A percentile compares a stretch with the other conserved stretches of the same genome.
Conservation (phyloP, 2,329 filamentous ascomycete species). For the Tolypocladium cylindrosporum region DNA sequence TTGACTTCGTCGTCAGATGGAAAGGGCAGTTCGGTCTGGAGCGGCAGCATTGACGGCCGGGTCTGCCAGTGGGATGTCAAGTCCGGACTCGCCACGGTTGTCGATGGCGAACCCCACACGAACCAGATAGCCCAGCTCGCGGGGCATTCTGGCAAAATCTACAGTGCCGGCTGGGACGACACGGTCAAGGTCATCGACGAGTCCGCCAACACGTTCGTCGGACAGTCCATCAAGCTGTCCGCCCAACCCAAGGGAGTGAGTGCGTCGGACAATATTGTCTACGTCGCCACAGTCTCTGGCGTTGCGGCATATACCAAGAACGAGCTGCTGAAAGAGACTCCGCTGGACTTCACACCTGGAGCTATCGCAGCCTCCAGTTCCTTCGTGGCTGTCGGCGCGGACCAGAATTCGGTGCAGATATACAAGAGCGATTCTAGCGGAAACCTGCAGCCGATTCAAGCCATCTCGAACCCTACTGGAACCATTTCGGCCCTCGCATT, state of each 20-base stretch:
- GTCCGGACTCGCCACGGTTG: slow-evolving; percentile 55
- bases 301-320: slow-evolving; percentile 49
- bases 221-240: slow-evolving; percentile 54
- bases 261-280: slow-evolving; percentile 38
- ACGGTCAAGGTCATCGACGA: slow-evolving; percentile 71
- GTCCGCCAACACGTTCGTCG: slow-evolving; percentile 64
- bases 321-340: slow-evolving; percentile 46
- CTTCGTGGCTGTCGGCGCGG: slow-evolving; percentile 64
- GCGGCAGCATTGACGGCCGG: slow-evolving; percentile 85
- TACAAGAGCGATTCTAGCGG: slow-evolving; percentile 50
- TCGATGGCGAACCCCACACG: slow-evolving; percentile 74
- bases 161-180: slow-evolving; percentile 91
- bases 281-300: slow-evolving; percentile 46
- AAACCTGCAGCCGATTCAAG: slow-evolving; percentile 41
- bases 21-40: slow-evolving; percentile 62
- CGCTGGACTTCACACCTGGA: slow-evolving; percentile 56
- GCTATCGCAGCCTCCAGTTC: slow-evolving; percentile 60
- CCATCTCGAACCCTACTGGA: slow-evolving; percentile 59
- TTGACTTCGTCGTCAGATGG: slow-evolving; percentile 36
- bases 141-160: slow-evolving; percentile 52
- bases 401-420: slow-evolving; percentile 65
- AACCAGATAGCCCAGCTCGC: slow-evolving; percentile 78
- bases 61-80: slow-evolving; percentile 75
- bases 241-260: slow-evolving; percentile 74
- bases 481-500: slow-evolving; percentile 75